Conservation (phyloP, 306 rosid genomes). For the Medicago ruthenica region DNA sequence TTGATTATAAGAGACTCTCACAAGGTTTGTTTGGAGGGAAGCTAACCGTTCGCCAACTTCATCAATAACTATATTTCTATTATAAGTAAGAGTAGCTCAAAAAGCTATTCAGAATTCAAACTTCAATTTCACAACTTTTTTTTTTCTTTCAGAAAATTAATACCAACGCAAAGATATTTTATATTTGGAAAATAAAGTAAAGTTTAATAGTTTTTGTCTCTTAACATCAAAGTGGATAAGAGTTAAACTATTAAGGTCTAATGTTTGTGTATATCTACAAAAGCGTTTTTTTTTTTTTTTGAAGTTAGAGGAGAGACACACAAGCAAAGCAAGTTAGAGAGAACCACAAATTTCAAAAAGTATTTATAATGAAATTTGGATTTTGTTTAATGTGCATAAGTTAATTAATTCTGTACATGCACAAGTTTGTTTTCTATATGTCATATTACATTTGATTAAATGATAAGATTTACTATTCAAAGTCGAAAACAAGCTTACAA, state of each 20-base stretch:
- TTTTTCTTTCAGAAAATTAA: slow-evolving; percentile 43
- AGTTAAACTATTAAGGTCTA: slow-evolving; percentile 40
- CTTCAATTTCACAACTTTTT: slow-evolving; percentile 49
- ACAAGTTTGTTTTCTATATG: no score
- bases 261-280: slow-evolving; percentile 10
- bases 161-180: slow-evolving; percentile 40
- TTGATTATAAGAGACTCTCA: slow-evolving; percentile 72
- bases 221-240: slow-evolving; percentile 52
- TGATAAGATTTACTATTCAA: no score
- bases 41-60: slow-evolving; percentile 94
- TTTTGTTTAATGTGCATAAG: no score
- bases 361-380: no score
- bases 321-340: no score
- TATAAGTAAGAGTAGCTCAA: slow-evolving; percentile 67
- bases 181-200: slow-evolving; percentile 7
- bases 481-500: no score
- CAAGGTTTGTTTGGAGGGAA: slow-evolving; percentile 62
- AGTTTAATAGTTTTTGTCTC: slow-evolving; percentile 29
- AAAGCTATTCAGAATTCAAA: slow-evolving; percentile 42
- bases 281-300: background rate
- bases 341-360: background rate
- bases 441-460: no score
- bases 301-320: no score
- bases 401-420: no score
- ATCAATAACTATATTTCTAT: slow-evolving; percentile 54